Evolutionary conservation across 176 grass and related monocot species (phyloP).

Genomic region (Lolium multiflorum): DNA sequence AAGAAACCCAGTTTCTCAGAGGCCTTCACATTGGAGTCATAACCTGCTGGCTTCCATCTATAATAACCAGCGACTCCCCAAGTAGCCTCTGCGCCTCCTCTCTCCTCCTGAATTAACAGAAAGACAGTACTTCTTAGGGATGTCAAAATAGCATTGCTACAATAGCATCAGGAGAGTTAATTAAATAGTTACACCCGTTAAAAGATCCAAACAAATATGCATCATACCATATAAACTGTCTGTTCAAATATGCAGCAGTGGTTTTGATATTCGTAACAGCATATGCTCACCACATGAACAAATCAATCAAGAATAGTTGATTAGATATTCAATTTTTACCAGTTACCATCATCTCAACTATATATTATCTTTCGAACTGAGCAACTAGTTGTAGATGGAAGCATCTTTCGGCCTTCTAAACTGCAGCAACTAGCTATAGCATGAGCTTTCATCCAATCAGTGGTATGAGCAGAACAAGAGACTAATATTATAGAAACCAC

Average conservation of each 20-base stretch:
- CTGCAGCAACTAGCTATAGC: neutral
- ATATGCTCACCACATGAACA: neutral
- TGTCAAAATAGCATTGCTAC: conserved; percentile 7
- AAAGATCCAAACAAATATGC: conserved; percentile 15
- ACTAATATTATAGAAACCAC: neutral
- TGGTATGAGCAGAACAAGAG: neutral
- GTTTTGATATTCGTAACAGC: neutral
- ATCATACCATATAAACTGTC: neutral
- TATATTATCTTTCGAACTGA: neutral
- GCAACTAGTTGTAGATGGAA: neutral
- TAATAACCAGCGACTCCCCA: conserved; percentile 67
- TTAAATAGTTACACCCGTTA: neutral
- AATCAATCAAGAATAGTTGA: neutral
- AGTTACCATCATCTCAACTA: neutral
- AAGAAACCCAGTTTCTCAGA: neutral
- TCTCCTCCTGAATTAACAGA: conserved; percentile 68
- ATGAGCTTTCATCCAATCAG: neutral
- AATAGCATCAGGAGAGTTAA: conserved; percentile 19
- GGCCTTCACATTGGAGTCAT: conserved; percentile 24
- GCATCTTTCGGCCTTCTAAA: neutral
- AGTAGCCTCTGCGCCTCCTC: conserved; percentile 86
- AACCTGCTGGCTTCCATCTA: conserved; percentile 59
- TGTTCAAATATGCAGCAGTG: neutral
- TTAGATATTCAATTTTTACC: neutral
- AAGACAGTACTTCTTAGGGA: conserved; percentile 24